Evolutionary conservation across 345 rosid genomes (phyloP).

Genomic region (Brassica carinata): DNA sequence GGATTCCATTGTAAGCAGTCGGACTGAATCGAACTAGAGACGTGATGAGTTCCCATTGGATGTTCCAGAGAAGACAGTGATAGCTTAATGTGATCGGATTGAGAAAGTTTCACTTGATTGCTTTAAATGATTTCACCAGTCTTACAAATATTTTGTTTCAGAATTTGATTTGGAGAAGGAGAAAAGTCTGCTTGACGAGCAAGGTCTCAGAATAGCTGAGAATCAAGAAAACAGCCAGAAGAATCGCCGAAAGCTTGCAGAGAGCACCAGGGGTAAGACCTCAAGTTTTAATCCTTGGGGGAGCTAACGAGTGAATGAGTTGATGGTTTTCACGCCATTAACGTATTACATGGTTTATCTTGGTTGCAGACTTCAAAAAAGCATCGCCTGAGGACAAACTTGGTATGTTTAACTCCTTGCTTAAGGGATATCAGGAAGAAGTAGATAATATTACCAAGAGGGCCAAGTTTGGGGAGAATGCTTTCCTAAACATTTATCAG

Average conservation of each 20-base stretch:
- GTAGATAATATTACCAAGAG: slow-evolving; percentile 99
- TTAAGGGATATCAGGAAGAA: slow-evolving; percentile 98
- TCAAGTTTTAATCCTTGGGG: neutral
- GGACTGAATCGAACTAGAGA: slow-evolving; percentile 17
- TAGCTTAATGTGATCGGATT: slow-evolving; percentile 28
- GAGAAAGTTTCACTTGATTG: slow-evolving; percentile 10
- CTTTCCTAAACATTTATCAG: slow-evolving; percentile 96
- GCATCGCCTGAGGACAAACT: slow-evolving; percentile 88
- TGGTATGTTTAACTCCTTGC: slow-evolving; percentile 84
- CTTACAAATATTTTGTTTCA: slow-evolving; percentile 28
- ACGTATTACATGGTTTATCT: slow-evolving; percentile 31
- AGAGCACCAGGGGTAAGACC: slow-evolving; percentile 84
- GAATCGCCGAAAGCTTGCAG: slow-evolving; percentile 95
- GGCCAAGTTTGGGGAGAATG: slow-evolving; percentile 97
- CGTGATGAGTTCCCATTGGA: slow-evolving; percentile 1
- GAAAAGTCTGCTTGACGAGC: slow-evolving; percentile 85
- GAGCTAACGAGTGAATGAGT: too few relatives aligned
- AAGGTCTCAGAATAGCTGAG: slow-evolving; percentile 92
- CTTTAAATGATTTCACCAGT: neutral
- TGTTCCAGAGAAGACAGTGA: slow-evolving; percentile 8
- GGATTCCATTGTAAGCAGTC: slow-evolving; percentile 2
- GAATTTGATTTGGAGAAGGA: slow-evolving; percentile 96
- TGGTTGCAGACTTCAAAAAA: slow-evolving; percentile 89
- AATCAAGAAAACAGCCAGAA: slow-evolving; percentile 96
- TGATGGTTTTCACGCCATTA: too few relatives aligned